Evolutionary conservation across 176 grass and related monocot species (phyloP), one percentile per base, ranked within the genome.

Genomic region (Bolboschoenus planiculmis): DNA sequence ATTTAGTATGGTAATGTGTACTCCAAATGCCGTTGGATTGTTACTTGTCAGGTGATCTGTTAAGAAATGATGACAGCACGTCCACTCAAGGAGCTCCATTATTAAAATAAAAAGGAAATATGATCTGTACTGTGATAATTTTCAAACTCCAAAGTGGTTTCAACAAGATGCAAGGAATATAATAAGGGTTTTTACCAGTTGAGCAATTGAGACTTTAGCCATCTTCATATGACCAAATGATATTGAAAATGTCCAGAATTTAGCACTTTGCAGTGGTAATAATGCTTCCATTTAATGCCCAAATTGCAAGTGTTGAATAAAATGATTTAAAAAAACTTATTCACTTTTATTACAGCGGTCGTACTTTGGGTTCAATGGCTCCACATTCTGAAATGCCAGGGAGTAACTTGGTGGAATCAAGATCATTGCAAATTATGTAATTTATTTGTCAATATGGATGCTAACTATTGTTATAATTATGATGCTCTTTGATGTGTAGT

Each of bases 351-450:
- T 59, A 35, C 80, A 82, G 80, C 30, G 58, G 20, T 65, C 58
- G 3, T 63, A 82, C 37, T 8, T 82, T 48, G 80, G 80, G n/a
- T 82, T 65, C 80, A 82, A 63, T 65, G 80, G 80, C 24, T 44
- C 80, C 24, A 82, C 80, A 66, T 82, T 82, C 60, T 82, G 80
- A 82, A 48, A 46, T 46, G 72, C 44, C 42, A 64, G 37, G 35
- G 51, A 34, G 30, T 40, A 14, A 58, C 33, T 2, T 59, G 50
- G 78, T 53, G 55, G 53, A 80, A 26, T 59, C 13, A 26, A 51
- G 44, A 72, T 72, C 40, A 43, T 72, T 46, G 67, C 20, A 50
- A 18, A 76, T 76, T 7, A 77, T 77, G 72, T 77, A 77, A 48
- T 51, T 35, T 77, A 53, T 53, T 53, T 77, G 72, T 74, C 70